A percentile compares a stretch with the other conserved stretches of the same genome.
Evolutionary conservation across 2,329 filamentous ascomycete genomes (phyloP).

Genomic region (Ophiostoma montium): DNA sequence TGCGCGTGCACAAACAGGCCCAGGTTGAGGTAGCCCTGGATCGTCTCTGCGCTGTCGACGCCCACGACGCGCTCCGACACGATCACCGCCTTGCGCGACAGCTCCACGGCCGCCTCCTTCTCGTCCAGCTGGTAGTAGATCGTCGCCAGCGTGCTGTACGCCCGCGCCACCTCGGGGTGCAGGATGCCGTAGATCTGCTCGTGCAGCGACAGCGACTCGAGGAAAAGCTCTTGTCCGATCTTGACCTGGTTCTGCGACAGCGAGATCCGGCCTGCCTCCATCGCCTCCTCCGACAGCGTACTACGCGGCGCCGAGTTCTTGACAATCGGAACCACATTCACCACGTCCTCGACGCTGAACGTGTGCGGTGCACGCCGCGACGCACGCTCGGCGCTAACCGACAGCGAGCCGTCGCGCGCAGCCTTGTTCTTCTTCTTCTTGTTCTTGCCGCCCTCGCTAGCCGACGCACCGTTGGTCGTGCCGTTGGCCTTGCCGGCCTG

Average conservation of each 20-base stretch:
- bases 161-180: slow-evolving; percentile 87
- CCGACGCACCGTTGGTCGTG: slow-evolving; percentile 19
- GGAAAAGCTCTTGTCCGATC: slow-evolving; percentile 82
- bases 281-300: slow-evolving; percentile 80
- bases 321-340: slow-evolving; percentile 86
- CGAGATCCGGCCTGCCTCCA: slow-evolving; percentile 94
- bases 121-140: slow-evolving; percentile 97
- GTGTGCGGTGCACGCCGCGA: slow-evolving; percentile 33
- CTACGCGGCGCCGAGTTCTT: slow-evolving; percentile 92
- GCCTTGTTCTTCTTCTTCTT: slow-evolving; percentile 49
- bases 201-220: slow-evolving; percentile 92
- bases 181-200: slow-evolving; percentile 98
- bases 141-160: slow-evolving; percentile 91
- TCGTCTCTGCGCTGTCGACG: slow-evolving; percentile 83
- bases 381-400: slow-evolving; percentile 27
- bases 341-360: slow-evolving; percentile 71
- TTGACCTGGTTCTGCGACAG: slow-evolving; percentile 90
- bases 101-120: slow-evolving; percentile 87
- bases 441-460: slow-evolving; percentile 31
- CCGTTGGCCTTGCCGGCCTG: slow-evolving; percentile 19
- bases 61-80: slow-evolving; percentile 90
- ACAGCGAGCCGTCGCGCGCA: slow-evolving; percentile 35
- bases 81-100: slow-evolving; percentile 91
- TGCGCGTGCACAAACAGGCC: slow-evolving; percentile 86
- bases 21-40: slow-evolving; percentile 91